Evolutionary conservation across 2,329 filamentous ascomycete species (phyloP), one percentile per base, ranked within the genome.

Genomic region (Xenoacremonium recifei): DNA sequence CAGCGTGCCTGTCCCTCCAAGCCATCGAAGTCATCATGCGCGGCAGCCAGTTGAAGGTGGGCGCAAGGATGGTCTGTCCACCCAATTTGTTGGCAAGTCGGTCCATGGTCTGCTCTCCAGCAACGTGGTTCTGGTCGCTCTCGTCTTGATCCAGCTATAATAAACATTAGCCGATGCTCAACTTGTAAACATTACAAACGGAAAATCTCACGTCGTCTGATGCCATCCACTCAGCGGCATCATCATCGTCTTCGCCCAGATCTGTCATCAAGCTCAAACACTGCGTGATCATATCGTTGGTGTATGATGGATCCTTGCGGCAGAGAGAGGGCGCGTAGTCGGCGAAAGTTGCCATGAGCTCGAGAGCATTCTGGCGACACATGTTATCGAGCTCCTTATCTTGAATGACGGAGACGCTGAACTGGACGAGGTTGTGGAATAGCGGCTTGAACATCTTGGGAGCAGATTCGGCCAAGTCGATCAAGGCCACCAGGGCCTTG

Each of bases 201-300:
- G 12, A 3, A 23, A 12, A 6, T 75, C 84, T 69, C 69, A 88
- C 85, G 72, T 99, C 93, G 62, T 99, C 93, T 19, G 88, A 88
- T 4, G 83, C 77, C 52, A 96, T 87, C 93, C 93, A 99, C 56
- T 97, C 93, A 15, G 85, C 75, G 4, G 91, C 92, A 71, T 97
- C 90, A 42, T 99, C 92, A 55, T 99, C 93, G 54, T 97, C 93
- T 48, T 85, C 77, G 29, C 91, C 93, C 47, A 99, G 85, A 63
- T 99, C 93, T 4, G 93, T 97, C 93, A 99, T 99, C 55, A 99
- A 71, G 55, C 92, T 97, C 54, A 99, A 72, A 65, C 93, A 99
- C 67, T 99, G 93, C 1, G 91, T 97, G 51, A 99, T 95, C 93
- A 99, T 99, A 51, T 96, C 90, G 47, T 80, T 84, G 3, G 91